Evolutionary conservation across 2,329 filamentous ascomycete species (phyloP).

Genomic region (Phaeosphaeriaceae sp.): DNA sequence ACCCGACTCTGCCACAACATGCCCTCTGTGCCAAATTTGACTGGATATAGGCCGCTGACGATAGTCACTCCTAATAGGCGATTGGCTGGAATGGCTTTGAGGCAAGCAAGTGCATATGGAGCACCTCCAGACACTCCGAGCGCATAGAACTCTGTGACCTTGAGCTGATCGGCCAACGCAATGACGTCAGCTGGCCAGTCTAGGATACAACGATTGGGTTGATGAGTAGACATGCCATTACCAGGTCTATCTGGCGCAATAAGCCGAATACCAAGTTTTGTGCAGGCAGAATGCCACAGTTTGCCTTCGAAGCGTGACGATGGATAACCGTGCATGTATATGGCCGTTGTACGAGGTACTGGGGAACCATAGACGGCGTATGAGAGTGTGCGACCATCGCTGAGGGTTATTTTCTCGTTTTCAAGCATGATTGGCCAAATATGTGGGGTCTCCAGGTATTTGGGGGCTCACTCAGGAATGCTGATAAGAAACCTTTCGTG

Average conservation of each 20-base stretch:
- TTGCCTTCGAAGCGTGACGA: constrained; percentile 52
- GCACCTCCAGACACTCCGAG: constrained; percentile 56
- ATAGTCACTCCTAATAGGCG: constrained; percentile 32
- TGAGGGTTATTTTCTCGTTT: constrained; percentile 32
- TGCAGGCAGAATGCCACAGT: constrained; percentile 41
- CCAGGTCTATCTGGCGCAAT: constrained; percentile 55
- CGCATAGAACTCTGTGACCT: constrained; percentile 51
- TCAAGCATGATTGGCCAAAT: constrained; percentile 20
- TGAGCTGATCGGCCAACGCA: constrained; percentile 49
- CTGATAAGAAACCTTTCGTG: constrained; percentile 4
- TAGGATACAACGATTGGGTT: constrained; percentile 46
- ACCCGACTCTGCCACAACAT: constrained; percentile 32
- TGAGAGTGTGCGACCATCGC: constrained; percentile 50
- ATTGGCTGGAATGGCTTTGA: constrained; percentile 44
- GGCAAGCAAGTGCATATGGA: constrained; percentile 57
- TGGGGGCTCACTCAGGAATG: neutral
- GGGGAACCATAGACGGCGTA: constrained; percentile 54
- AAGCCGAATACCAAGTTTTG: constrained; percentile 47
- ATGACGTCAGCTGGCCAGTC: constrained; percentile 54
- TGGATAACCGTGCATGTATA: constrained; percentile 55
- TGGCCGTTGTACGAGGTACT: constrained; percentile 48
- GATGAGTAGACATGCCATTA: constrained; percentile 50
- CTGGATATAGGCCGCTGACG: constrained; percentile 34
- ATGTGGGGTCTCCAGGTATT: neutral
- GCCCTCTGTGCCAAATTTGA: constrained; percentile 31